A percentile compares a stretch with the other conserved stretches of the same genome.
phyloP scores from a whole-genome alignment of 1,284 basidiomycete genomes.

The Ceratobasidium theobromae region DNA sequence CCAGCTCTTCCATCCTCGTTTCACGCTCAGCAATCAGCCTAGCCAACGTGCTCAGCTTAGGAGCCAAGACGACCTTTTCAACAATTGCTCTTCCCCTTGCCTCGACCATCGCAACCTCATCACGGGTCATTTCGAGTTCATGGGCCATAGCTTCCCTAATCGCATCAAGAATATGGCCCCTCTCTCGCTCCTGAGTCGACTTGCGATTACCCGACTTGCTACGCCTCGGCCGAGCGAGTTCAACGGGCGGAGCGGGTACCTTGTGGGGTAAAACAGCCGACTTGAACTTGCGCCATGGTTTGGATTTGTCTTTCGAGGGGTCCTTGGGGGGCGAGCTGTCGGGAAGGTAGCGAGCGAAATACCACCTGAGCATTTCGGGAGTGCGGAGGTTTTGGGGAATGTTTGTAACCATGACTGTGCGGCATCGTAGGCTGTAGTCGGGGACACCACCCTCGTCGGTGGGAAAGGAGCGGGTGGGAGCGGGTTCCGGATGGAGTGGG shows the following conservation, averaged over 20 bases:
- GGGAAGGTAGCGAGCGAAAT: slow-evolving; percentile 55
- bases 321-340: neutral
- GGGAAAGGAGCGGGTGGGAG: slow-evolving; percentile 5
- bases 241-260: too few relatives aligned
- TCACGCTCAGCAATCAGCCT: slow-evolving; percentile 74
- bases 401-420: slow-evolving; percentile 86
- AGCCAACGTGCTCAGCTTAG: slow-evolving; percentile 80
- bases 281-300: slow-evolving; percentile 12
- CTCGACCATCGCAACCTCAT: slow-evolving; percentile 32
- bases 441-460: slow-evolving; percentile 35
- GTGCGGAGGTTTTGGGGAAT: slow-evolving; percentile 70
- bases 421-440: slow-evolving; percentile 47
- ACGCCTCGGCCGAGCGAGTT: neutral
- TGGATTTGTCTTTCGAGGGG: neutral
- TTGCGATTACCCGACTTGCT: too few relatives aligned
- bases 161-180: too few relatives aligned
- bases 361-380: slow-evolving; percentile 69
- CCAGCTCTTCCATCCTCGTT: slow-evolving; percentile 73
- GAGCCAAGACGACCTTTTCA: slow-evolving; percentile 73
- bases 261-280: too few relatives aligned
- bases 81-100: slow-evolving; percentile 46
- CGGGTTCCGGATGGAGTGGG: slow-evolving; percentile 18
- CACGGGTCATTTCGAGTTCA: slow-evolving; percentile 10
- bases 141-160: too few relatives aligned
- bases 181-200: too few relatives aligned